Conservation (phyloP, 768 basidiomycete genomes). For the Vararia minispora region DNA sequence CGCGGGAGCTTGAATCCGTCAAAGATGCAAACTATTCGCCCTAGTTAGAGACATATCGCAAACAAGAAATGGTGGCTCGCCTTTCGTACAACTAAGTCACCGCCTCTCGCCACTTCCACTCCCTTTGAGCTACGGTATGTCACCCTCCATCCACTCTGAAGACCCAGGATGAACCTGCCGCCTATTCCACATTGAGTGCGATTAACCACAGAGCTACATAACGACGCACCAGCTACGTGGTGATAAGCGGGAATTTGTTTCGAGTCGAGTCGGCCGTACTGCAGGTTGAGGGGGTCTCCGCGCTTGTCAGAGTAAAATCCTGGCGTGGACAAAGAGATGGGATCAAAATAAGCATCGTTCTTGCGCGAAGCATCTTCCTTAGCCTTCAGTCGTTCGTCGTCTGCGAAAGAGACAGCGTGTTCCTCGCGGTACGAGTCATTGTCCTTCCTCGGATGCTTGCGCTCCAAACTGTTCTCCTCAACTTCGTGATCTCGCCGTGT, state of each 20-base stretch:
- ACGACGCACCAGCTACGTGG: slow-evolving; percentile 9
- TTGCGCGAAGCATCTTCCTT: slow-evolving; percentile 23
- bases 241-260: slow-evolving; percentile 13
- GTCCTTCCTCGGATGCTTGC: slow-evolving; percentile 19
- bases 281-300: slow-evolving; percentile 12
- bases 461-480: slow-evolving; percentile 11
- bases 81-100: slow-evolving; percentile 10
- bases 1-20: slow-evolving; percentile 44
- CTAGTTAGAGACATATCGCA: slow-evolving; percentile 4
- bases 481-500: slow-evolving; percentile 2
- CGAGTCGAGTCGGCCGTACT: slow-evolving; percentile 10
- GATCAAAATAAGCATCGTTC: slow-evolving; percentile 14
- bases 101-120: slow-evolving; percentile 8
- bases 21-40: slow-evolving; percentile 39
- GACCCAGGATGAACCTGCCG: slow-evolving; percentile 12
- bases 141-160: slow-evolving; percentile 5
- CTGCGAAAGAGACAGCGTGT: slow-evolving; percentile 10
- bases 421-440: slow-evolving; percentile 15
- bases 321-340: slow-evolving; percentile 19
- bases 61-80: slow-evolving; percentile 19
- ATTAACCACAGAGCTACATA: neutral
- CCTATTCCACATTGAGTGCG: slow-evolving; percentile 12
- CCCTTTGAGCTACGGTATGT: slow-evolving; percentile 6
- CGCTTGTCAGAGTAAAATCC: slow-evolving; percentile 46
- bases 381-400: slow-evolving; percentile 24